Evolutionary conservation across 495 filamentous ascomycete genomes (phyloP), one percentile per base, ranked within the genome.

Genomic region (Hyaloscypha variabilis): DNA sequence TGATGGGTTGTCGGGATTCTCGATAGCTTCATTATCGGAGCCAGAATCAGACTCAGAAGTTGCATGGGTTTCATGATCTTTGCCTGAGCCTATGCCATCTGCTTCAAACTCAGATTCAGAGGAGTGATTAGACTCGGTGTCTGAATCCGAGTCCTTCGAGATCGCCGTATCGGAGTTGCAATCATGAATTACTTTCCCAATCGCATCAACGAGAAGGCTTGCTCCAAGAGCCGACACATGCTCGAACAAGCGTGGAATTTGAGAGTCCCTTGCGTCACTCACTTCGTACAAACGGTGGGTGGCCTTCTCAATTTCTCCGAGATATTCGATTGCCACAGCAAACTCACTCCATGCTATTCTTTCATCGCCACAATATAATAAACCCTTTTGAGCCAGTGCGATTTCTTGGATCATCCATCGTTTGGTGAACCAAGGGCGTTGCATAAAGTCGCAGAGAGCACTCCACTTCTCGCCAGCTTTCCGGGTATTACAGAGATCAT

Each of bases 361-460:
- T 11, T 74, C 64, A n/a, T 19, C 24, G 2, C 75, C 75, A 56
- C 73, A 77, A 49, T 74, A 67, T 13, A 77, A 34, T 1, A 46
- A 69, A n/a, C 72, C 73, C 11, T 66, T 55, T 29, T 62, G 63
- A 39, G 77, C 71, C 26, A 78, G 57, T 6, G 75, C 74, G 26
- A 78, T 73, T 50, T 79, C 77, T 56, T 79, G 76, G 4, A 77
- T 62, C 13, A 75, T 71, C 75, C 75, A 77, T 0, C 74, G 69
- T 0, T 74, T 68, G 6, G 66, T 70, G 39, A 77, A 77, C 74
- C 74, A 77, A 1, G 50, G 46, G 6, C 73, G 58, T 34, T 71
- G 71, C 76, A 78, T 77, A 0, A 78, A 63, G 36, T 50, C 42
- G 28, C 74, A 46, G 19, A 77, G 46, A 2, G 70, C 66, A 8